A percentile compares a stretch with the other conserved stretches of the same genome.
These are phyloP conservation scores for Tuber calosporum DNA, from an alignment of 495 filamentous ascomycete species.

Conservation along the genomic window DNA sequence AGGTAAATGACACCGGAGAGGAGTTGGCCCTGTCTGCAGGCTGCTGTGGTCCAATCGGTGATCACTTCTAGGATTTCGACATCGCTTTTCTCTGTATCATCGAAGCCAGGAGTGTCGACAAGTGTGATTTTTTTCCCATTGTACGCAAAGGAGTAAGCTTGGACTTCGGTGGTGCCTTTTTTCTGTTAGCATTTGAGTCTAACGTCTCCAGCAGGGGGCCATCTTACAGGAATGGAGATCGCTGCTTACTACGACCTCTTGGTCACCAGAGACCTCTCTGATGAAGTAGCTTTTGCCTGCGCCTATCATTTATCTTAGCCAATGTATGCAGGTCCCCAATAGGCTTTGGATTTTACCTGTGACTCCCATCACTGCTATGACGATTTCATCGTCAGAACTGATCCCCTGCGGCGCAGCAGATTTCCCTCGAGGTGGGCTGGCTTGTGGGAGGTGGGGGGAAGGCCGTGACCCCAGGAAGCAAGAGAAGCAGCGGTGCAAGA, in stretches of 20 bases:
- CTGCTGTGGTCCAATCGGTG: constrained; percentile 34
- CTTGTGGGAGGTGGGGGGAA: no score
- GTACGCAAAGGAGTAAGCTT: constrained; percentile 14
- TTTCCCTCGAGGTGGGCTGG: no score
- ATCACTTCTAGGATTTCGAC: constrained; percentile 45
- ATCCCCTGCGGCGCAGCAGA: no score
- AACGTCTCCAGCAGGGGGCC: neutral
- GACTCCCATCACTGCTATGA: constrained; percentile 47
- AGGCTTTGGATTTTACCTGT: constrained; percentile 22
- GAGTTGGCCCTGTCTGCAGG: constrained; percentile 31
- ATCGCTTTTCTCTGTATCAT: constrained; percentile 47
- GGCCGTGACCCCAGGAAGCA: no score
- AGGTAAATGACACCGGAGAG: constrained; percentile 47
- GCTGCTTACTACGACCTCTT: constrained; percentile 29
- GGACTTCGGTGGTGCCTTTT: constrained; percentile 30
- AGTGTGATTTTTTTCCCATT: constrained; percentile 39
- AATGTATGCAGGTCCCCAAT: neutral
- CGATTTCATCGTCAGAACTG: neutral
- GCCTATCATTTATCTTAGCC: constrained; percentile 18
- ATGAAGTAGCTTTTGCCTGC: constrained; percentile 47
- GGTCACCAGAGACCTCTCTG: constrained; percentile 28
- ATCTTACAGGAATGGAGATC: constrained; percentile 28
- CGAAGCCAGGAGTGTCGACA: constrained; percentile 50
- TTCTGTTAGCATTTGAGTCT: neutral
- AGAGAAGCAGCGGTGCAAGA: no score